A percentile compares a stretch with the other conserved stretches of the same genome.
These are phyloP conservation scores for Cryptococcus deneoformans DNA, from an alignment of 1,284 basidiomycete species.

Conservation along the genomic window DNA sequence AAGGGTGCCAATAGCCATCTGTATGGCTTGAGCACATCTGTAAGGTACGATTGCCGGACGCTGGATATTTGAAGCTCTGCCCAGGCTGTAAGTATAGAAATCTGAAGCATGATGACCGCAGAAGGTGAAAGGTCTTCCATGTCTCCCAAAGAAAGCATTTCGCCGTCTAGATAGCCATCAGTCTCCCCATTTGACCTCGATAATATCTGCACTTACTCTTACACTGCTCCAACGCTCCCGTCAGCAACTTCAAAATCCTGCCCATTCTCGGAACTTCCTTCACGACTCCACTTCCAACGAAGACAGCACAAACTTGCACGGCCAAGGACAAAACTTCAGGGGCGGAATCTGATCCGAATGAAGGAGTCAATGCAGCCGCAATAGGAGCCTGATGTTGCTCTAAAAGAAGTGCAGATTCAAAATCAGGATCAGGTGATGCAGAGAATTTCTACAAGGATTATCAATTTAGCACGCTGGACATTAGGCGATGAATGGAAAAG, in stretches of 20 bases:
- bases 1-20: slow-evolving; percentile 68
- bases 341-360: slow-evolving; percentile 90
- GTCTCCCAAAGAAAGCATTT: slow-evolving; percentile 81
- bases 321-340: slow-evolving; percentile 93
- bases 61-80: slow-evolving; percentile 86
- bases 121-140: slow-evolving; percentile 85
- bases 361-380: slow-evolving; percentile 95
- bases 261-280: slow-evolving; percentile 90
- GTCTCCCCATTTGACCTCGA: too few species aligned
- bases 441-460: slow-evolving; percentile 66
- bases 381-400: slow-evolving; percentile 99
- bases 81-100: slow-evolving; percentile 94
- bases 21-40: slow-evolving; percentile 80
- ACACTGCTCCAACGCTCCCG: slow-evolving; percentile 82
- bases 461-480: not conserved
- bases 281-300: slow-evolving; percentile 93
- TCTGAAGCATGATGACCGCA: slow-evolving; percentile 90
- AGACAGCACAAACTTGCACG: slow-evolving; percentile 90
- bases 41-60: slow-evolving; percentile 69
- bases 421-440: slow-evolving; percentile 84
- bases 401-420: slow-evolving; percentile 83
- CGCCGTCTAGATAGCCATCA: slow-evolving; percentile 64
- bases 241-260: slow-evolving; percentile 86
- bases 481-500: not conserved
- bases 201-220: slow-evolving; percentile 51